Evolutionary conservation across 164 flowering plant species (phyloP).

Genomic region (Chimonanthus praecox): DNA sequence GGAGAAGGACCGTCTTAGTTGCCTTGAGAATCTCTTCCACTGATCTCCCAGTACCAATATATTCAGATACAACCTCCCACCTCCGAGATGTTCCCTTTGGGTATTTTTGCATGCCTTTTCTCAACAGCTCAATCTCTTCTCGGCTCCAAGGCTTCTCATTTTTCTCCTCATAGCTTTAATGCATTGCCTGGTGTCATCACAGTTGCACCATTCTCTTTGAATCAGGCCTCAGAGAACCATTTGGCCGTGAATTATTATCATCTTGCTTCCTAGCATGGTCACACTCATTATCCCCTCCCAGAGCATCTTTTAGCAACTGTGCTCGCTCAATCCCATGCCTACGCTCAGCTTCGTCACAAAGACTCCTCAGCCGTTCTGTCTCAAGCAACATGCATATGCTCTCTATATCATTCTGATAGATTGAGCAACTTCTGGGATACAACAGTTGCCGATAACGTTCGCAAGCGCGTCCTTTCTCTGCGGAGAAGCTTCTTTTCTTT

Average conservation of each 20-base stretch:
- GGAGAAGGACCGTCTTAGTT: slow-evolving; percentile 90
- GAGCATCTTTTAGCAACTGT: slow-evolving; percentile 42
- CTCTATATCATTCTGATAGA: slow-evolving; percentile 62
- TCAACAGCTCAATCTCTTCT: slow-evolving; percentile 81
- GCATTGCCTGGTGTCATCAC: slow-evolving; percentile 3
- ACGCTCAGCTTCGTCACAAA: slow-evolving; percentile 64
- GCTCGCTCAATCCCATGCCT: slow-evolving; percentile 45
- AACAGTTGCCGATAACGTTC: slow-evolving; percentile 53
- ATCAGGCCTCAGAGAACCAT: slow-evolving; percentile 18
- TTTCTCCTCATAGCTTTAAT: slow-evolving; percentile 35
- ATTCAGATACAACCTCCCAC: slow-evolving; percentile 96
- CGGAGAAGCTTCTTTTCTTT: slow-evolving; percentile 73
- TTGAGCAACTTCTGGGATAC: slow-evolving; percentile 26
- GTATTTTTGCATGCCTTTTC: slow-evolving; percentile 58
- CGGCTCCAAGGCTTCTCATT: slow-evolving; percentile 48
- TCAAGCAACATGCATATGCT: slow-evolving; percentile 61
- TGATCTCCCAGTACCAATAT: slow-evolving; percentile 86
- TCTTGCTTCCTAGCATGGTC: slow-evolving; percentile 18
- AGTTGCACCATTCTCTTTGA: slow-evolving; percentile 11
- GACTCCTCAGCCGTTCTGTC: slow-evolving; percentile 41
- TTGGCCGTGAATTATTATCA: slow-evolving; percentile 23
- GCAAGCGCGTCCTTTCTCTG: slow-evolving; percentile 73
- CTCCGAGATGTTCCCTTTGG: slow-evolving; percentile 93
- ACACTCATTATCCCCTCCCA: slow-evolving; percentile 15
- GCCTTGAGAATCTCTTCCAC: slow-evolving; percentile 92